Percentiles rank a stretch among this genome's conserved stretches.
Conservation (phyloP, 495 filamentous ascomycete species). For the Penicillium odoratum region DNA sequence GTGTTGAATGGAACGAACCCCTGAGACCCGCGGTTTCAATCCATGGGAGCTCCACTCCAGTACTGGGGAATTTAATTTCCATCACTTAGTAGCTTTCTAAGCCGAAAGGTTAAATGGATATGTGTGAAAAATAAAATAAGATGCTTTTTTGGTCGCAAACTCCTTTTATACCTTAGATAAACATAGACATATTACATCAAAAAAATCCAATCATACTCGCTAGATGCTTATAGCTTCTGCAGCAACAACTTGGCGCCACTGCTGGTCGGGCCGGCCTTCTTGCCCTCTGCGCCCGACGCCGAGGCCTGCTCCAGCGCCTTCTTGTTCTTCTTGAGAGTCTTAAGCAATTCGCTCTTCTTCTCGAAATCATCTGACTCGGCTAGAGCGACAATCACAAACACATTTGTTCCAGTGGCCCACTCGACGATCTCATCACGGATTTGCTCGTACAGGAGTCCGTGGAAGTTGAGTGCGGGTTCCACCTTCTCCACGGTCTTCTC, state of each 20-base stretch:
- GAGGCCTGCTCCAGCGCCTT: constrained; percentile 54
- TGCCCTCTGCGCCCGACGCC: constrained; percentile 36
- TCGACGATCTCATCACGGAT: constrained; percentile 71
- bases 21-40: constrained; percentile 24
- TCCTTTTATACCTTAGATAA: constrained; percentile 10
- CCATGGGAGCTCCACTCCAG: constrained; percentile 17
- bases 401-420: constrained; percentile 85
- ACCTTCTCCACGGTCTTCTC: constrained; percentile 66
- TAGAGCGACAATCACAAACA: constrained; percentile 78
- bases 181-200: constrained; percentile 17
- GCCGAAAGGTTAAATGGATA: background rate
- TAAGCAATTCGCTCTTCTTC: constrained; percentile 61
- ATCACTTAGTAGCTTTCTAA: background rate
- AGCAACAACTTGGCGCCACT: constrained; percentile 48
- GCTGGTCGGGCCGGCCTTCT: constrained; percentile 38
- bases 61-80: constrained; percentile 23
- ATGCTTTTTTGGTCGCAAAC: constrained; percentile 12
- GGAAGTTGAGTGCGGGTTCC: constrained; percentile 78
- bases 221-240: constrained; percentile 39
- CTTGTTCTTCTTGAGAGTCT: constrained; percentile 59
- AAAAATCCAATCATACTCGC: constrained; percentile 11
- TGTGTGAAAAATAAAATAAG: background rate
- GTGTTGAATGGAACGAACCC: constrained; percentile 22
- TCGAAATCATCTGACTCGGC: constrained; percentile 78
- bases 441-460: constrained; percentile 70